phyloP scores from a whole-genome alignment of 768 basidiomycete genomes.

The Kockovaella imperatae region DNA sequence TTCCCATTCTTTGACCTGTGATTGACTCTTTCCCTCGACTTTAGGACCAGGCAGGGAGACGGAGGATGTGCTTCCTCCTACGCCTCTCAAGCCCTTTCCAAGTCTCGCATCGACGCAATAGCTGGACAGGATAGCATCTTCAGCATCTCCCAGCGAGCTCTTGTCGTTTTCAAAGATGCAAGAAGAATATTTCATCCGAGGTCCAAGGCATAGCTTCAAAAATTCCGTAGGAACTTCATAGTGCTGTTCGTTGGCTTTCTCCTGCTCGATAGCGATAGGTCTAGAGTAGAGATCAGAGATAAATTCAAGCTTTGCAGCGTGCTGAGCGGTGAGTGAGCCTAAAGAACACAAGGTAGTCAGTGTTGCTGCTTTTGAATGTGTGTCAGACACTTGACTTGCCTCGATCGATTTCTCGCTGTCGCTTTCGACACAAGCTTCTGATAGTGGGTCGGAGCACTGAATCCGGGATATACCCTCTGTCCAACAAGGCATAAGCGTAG shows the following conservation, averaged over 20 bases:
- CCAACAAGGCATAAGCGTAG: constrained; percentile 33
- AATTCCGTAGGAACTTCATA: constrained; percentile 58
- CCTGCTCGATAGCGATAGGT: constrained; percentile 57
- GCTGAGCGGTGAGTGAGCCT: constrained; percentile 51
- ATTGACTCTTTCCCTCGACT: constrained; percentile 1
- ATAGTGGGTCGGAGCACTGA: constrained; percentile 51
- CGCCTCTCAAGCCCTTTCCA: constrained; percentile 33
- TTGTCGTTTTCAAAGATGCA: constrained; percentile 58
- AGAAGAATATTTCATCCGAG: constrained; percentile 60
- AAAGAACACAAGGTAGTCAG: neutral
- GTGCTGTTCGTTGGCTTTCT: constrained; percentile 68
- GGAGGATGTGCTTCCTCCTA: constrained; percentile 5
- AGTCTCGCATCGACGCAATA: constrained; percentile 62
- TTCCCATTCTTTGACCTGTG: constrained; percentile 1
- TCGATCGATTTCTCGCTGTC: constrained; percentile 55
- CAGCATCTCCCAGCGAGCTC: constrained; percentile 57
- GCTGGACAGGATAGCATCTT: constrained; percentile 58
- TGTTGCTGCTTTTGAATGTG: neutral
- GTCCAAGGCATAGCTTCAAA: constrained; percentile 60
- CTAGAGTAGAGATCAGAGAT: constrained; percentile 54
- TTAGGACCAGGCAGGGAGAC: neutral
- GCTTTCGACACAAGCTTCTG: constrained; percentile 51
- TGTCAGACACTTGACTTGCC: neutral
- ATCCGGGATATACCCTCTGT: constrained; percentile 59
- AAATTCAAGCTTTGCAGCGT: constrained; percentile 61